Percentiles rank a stretch among this genome's conserved stretches.
Evolutionary conservation across 176 grass and related monocot species (phyloP).

Genomic region (Hordeum marinum): DNA sequence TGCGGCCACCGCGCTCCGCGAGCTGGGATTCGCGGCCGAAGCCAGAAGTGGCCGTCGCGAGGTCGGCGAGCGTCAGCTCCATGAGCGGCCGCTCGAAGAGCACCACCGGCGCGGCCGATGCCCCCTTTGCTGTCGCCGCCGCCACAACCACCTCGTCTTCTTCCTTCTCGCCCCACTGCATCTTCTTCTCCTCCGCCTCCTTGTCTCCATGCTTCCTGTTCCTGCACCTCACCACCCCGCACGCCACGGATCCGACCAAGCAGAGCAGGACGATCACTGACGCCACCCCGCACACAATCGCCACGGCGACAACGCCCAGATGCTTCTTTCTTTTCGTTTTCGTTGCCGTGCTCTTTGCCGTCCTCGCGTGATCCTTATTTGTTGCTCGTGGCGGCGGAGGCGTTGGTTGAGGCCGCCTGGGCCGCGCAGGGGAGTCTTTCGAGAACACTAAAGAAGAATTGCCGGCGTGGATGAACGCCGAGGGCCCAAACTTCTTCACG

Average conservation of each 20-base stretch:
- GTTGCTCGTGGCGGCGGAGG: not conserved
- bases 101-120: slow-evolving; percentile 59
- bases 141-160: not conserved
- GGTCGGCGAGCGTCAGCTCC: slow-evolving; percentile 66
- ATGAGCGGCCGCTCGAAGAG: slow-evolving; percentile 86
- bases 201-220: not conserved
- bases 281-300: slow-evolving; percentile 29
- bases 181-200: slow-evolving; percentile 14
- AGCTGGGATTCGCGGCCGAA: slow-evolving; percentile 92
- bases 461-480: slow-evolving; percentile 64
- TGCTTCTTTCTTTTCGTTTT: not conserved
- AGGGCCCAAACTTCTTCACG: slow-evolving; percentile 57
- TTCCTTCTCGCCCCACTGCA: not conserved
- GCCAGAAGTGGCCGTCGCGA: slow-evolving; percentile 64
- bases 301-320: slow-evolving; percentile 28
- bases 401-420: not conserved
- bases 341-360: not conserved
- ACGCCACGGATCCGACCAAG: slow-evolving; percentile 44
- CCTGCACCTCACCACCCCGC: slow-evolving; percentile 25
- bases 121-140: slow-evolving; percentile 32
- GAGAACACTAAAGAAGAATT: slow-evolving; percentile 34
- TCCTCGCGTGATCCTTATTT: not conserved
- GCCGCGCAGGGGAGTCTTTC: not conserved
- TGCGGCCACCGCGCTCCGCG: slow-evolving; percentile 59
- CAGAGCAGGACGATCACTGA: slow-evolving; percentile 33